These are phyloP conservation scores for Penicillium angulare DNA, from an alignment of 495 filamentous ascomycete species.

Conservation along the genomic window DNA sequence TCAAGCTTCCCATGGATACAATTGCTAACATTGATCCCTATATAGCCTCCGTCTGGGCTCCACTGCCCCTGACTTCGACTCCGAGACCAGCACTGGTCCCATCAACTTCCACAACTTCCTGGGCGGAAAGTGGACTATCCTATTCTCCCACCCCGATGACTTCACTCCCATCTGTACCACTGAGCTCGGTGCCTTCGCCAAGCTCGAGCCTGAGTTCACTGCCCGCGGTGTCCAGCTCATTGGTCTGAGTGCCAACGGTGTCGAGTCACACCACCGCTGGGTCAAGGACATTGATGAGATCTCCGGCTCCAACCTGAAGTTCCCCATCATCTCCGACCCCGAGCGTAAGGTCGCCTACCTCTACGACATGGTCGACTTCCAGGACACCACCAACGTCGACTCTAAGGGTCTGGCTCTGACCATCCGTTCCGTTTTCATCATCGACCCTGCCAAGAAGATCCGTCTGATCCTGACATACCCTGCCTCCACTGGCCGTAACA, in stretches of 20 bases:
- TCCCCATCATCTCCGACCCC: slow-evolving; percentile 69
- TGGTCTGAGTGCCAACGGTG: slow-evolving; percentile 69
- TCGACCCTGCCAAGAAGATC: slow-evolving; percentile 70
- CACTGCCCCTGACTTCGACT: slow-evolving; percentile 89
- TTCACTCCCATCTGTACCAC: slow-evolving; percentile 97
- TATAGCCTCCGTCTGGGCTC: slow-evolving; percentile 80
- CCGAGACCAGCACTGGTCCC: slow-evolving; percentile 83
- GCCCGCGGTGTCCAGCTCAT: slow-evolving; percentile 95
- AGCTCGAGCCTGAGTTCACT: slow-evolving; percentile 94
- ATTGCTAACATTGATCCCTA: not conserved
- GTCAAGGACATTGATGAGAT: slow-evolving; percentile 67
- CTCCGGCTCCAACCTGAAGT: slow-evolving; percentile 51
- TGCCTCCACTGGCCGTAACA: slow-evolving; percentile 63
- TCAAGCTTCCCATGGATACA: too few species aligned
- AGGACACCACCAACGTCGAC: slow-evolving; percentile 56
- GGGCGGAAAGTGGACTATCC: slow-evolving; percentile 88
- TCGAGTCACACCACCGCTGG: slow-evolving; percentile 59
- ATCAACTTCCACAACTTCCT: slow-evolving; percentile 99
- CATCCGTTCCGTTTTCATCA: slow-evolving; percentile 68
- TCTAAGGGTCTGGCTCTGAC: slow-evolving; percentile 62
- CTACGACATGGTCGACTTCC: slow-evolving; percentile 65
- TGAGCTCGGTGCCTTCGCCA: slow-evolving; percentile 95
- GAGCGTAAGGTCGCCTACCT: slow-evolving; percentile 62
- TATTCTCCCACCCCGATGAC: slow-evolving; percentile 93
- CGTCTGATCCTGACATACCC: slow-evolving; percentile 67